phyloP scores from a whole-genome alignment of 73 alveolate species.

The Paramecium tetraurelia region DNA sequence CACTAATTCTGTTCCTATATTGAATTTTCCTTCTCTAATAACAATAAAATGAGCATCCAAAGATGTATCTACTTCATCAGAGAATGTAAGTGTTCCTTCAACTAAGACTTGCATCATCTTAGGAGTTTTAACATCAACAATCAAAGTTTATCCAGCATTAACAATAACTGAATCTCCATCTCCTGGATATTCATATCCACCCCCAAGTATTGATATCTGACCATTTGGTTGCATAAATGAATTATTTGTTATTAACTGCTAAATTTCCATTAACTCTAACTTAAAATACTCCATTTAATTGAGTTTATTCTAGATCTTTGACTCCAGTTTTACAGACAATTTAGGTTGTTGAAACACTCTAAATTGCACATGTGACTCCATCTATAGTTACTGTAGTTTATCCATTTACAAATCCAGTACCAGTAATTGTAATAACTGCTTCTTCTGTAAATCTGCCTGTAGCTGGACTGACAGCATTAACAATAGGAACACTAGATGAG shows the following conservation, averaged over 20 bases:
- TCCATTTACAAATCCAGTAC: constrained; percentile 44
- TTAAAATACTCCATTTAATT: not conserved
- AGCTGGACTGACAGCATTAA: constrained; percentile 14
- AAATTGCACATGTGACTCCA: constrained; percentile 64
- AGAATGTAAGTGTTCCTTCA: constrained; percentile 78
- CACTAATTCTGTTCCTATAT: constrained; percentile 76
- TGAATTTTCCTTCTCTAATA: constrained; percentile 73
- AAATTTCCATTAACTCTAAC: constrained; percentile 50
- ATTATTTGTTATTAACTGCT: constrained; percentile 63
- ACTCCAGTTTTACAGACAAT: constrained; percentile 65
- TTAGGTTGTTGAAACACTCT: constrained; percentile 8
- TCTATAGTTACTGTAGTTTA: constrained; percentile 66
- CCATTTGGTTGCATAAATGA: constrained; percentile 69
- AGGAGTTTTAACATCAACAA: constrained; percentile 72
- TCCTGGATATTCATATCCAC: constrained; percentile 76
- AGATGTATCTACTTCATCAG: constrained; percentile 60
- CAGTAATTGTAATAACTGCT: not conserved
- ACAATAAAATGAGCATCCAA: constrained; percentile 79
- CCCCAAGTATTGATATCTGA: constrained; percentile 79
- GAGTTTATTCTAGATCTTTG: constrained; percentile 41
- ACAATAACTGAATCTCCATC: constrained; percentile 71
- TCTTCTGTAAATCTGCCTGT: not conserved
- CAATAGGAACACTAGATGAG: not conserved
- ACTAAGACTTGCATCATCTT: constrained; percentile 65
- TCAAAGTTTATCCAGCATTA: constrained; percentile 66